Evolutionary conservation across 495 filamentous ascomycete genomes (phyloP).

Genomic region (Aspergillus mulundensis): DNA sequence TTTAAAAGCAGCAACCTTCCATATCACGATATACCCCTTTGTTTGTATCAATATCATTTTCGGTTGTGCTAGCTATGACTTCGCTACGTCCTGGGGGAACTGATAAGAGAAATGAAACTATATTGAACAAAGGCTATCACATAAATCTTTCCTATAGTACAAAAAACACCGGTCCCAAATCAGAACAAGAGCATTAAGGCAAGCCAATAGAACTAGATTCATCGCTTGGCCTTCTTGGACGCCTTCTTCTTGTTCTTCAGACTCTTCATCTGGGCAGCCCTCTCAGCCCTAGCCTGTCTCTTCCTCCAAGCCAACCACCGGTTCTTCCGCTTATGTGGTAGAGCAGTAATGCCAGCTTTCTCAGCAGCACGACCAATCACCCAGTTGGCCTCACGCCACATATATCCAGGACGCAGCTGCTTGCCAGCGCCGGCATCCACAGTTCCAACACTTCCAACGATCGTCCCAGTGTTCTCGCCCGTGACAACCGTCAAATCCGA

Average conservation of each 20-base stretch:
- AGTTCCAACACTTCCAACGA: conserved; percentile 32
- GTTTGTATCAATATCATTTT: neutral
- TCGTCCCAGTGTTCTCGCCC: conserved; percentile 20
- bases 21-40: conserved; percentile 15
- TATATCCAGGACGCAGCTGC: conserved; percentile 63
- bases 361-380: conserved; percentile 69
- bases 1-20: neutral
- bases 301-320: conserved; percentile 62
- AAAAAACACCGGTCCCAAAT: conserved; percentile 30
- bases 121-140: conserved; percentile 7
- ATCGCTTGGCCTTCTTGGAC: conserved; percentile 36
- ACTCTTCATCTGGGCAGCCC: conserved; percentile 54
- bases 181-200: neutral
- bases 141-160: conserved; percentile 32
- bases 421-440: conserved; percentile 37
- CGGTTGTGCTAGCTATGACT: neutral
- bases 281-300: conserved; percentile 47
- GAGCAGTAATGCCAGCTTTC: conserved; percentile 50
- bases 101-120: neutral
- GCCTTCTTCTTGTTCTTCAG: conserved; percentile 52
- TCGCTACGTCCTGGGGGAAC: neutral
- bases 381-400: conserved; percentile 82
- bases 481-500: conserved; percentile 34
- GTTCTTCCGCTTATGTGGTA: conserved; percentile 51
- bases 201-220: neutral